Evolutionary conservation across 1,139 yeast species (phyloP), one percentile per base, ranked within the genome.

Genomic region (Suhomyces yuchorum): DNA sequence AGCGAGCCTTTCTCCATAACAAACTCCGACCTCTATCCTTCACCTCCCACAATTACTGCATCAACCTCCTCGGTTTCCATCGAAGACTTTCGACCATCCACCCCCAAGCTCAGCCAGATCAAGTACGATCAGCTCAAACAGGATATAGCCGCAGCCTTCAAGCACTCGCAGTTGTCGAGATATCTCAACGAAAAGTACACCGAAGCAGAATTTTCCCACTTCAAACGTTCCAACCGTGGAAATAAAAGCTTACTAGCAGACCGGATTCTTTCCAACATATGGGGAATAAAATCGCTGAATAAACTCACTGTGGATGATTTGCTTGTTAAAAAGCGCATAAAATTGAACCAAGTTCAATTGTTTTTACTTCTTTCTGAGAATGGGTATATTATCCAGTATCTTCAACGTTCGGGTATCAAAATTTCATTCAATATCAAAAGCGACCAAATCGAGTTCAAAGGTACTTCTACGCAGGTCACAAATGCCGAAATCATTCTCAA

Each of bases 361-460:
- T 81, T 81, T 51, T 62, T 82, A 20, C 56, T 82, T n/a, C 60
- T 80, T 8, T 71, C 80, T 43, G 67, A 74, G 42, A 71, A 72
- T 42, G 85, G 83, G 4, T 63, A 65, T 24, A 59, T 80, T 33
- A 66, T 80, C 35, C 74, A 78, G 42, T 70, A 76, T 43, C 72
- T 84, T 70, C 68, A 82, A 4, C 69, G 81, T 46, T 69, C 80
- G 8, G 89, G 87, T 0, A 85, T 84, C 11, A 71, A 72, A 49
- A 68, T 84, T 42, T 66, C 73, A 5, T 70, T 82, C 62, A 63
- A 62, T 35, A 51, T 63, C 2, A 46, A 51, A 3, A 47, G 56
- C 15, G 58, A 58, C 26, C 44, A 46, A 17, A 58, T 68, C 12
- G 51, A 45, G 15, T 62, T 70, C 35, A 46, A 53, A 15, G 78